phyloP scores from a whole-genome alignment of 108 stramenopile species.

The Conticribra guillardii region DNA sequence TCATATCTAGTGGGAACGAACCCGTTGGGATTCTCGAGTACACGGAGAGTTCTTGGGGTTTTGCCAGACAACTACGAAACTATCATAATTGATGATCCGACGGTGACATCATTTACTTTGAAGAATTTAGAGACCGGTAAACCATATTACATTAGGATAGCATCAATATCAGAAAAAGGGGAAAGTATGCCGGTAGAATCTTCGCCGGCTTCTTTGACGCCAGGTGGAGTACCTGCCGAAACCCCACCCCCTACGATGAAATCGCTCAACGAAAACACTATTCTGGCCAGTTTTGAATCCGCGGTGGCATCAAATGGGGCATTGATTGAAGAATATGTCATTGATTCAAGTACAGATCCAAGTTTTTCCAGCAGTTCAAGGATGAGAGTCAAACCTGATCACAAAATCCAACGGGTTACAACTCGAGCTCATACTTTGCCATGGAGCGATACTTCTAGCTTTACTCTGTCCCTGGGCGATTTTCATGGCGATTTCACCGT shows the following conservation, averaged over 20 bases:
- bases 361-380: slow-evolving; percentile 42
- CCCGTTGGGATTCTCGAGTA: slow-evolving; percentile 28
- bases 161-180: slow-evolving; percentile 50
- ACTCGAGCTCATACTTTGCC: slow-evolving; percentile 67
- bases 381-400: slow-evolving; percentile 25
- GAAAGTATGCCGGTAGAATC: slow-evolving; percentile 36
- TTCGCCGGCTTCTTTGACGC: slow-evolving; percentile 18
- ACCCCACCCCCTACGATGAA: slow-evolving; percentile 33
- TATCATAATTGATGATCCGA: slow-evolving; percentile 25
- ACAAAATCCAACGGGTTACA: slow-evolving; percentile 57
- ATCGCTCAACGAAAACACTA: slow-evolving; percentile 30
- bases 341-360: slow-evolving; percentile 55
- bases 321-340: slow-evolving; percentile 44
- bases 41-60: slow-evolving; percentile 37
- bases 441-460: slow-evolving; percentile 49
- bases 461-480: slow-evolving; percentile 66
- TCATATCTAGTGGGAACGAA: slow-evolving; percentile 43
- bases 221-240: slow-evolving; percentile 50
- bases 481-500: slow-evolving; percentile 64
- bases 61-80: slow-evolving; percentile 50
- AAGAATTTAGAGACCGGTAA: slow-evolving; percentile 48
- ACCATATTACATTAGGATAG: slow-evolving; percentile 56
- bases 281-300: slow-evolving; percentile 52
- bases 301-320: slow-evolving; percentile 56
- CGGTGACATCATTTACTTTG: slow-evolving; percentile 28